phyloP scores from a whole-genome alignment of 2,329 filamentous ascomycete genomes.

The Aquanectria penicillioides region DNA sequence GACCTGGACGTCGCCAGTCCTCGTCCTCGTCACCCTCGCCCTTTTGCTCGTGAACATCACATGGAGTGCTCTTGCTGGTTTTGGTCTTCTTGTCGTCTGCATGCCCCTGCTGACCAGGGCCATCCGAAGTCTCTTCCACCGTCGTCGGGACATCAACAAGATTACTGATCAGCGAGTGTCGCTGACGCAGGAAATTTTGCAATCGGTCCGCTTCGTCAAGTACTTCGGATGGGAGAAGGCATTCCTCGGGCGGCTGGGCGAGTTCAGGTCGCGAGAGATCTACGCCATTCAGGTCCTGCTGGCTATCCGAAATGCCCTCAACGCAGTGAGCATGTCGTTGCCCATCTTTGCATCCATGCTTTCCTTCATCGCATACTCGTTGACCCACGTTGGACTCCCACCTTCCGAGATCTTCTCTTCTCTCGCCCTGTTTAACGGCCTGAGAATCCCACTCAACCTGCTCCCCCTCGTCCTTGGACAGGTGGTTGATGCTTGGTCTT shows the following conservation, averaged over 20 bases:
- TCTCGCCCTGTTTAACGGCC: slow-evolving; percentile 89
- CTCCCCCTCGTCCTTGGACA: slow-evolving; percentile 90
- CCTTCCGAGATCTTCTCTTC: slow-evolving; percentile 91
- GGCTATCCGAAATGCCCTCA: slow-evolving; percentile 85
- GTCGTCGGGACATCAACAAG: slow-evolving; percentile 86
- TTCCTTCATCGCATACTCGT: slow-evolving; percentile 84
- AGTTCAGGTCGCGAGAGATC: slow-evolving; percentile 82
- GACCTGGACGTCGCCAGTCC: slow-evolving; percentile 86
- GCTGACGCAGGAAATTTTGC: slow-evolving; percentile 90
- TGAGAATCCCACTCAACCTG: slow-evolving; percentile 90
- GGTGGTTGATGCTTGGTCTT: slow-evolving; percentile 88
- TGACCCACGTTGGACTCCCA: slow-evolving; percentile 72
- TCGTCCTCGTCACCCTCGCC: slow-evolving; percentile 80
- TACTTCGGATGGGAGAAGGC: slow-evolving; percentile 95
- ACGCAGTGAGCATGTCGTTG: slow-evolving; percentile 84
- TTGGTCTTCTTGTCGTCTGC: slow-evolving; percentile 81
- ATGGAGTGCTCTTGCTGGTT: slow-evolving; percentile 90
- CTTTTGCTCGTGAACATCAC: slow-evolving; percentile 87
- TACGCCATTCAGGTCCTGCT: slow-evolving; percentile 84
- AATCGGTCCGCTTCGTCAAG: slow-evolving; percentile 94
- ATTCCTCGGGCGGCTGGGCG: slow-evolving; percentile 80
- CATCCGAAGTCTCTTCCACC: slow-evolving; percentile 79
- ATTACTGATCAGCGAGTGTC: slow-evolving; percentile 93
- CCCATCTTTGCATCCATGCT: slow-evolving; percentile 97
- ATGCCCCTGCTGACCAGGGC: slow-evolving; percentile 81